Evolutionary conservation across 495 filamentous ascomycete species (phyloP).

Genomic region (Aspergillus baeticus): DNA sequence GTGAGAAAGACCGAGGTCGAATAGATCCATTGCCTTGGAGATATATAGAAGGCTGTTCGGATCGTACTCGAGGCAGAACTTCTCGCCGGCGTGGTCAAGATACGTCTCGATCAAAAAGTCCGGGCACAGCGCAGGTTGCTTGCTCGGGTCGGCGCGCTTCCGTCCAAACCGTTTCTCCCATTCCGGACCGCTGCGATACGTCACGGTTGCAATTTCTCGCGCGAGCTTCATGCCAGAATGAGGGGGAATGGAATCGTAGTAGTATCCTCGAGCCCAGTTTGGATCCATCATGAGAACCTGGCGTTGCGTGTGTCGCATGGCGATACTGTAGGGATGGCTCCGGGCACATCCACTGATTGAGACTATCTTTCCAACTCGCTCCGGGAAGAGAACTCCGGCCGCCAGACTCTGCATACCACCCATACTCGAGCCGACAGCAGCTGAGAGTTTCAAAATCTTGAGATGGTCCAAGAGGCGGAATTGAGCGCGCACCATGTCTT

Average conservation of each 20-base stretch:
- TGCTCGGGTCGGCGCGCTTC: conserved; percentile 78
- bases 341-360: conserved; percentile 92
- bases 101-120: conserved; percentile 99
- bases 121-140: conserved; percentile 87
- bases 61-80: conserved; percentile 98
- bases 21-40: conserved; percentile 98
- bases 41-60: conserved; percentile 95
- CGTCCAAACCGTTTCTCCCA: conserved; percentile 96
- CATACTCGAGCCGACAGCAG: conserved; percentile 96
- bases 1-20: conserved; percentile 77
- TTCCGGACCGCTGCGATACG: conserved; percentile 93
- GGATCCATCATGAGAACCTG: conserved; percentile 99
- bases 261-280: conserved; percentile 96
- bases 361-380: conserved; percentile 76
- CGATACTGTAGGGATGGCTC: conserved; percentile 97
- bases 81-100: conserved; percentile 96
- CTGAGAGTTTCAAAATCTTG: conserved; percentile 78
- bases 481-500: conserved; percentile 97
- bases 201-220: conserved; percentile 95
- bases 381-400: conserved; percentile 82
- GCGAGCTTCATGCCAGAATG: conserved; percentile 98
- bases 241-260: conserved; percentile 85
- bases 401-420: conserved; percentile 97
- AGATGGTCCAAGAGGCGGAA: conserved; percentile 84
- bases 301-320: conserved; percentile 97